Evolutionary conservation across 805 yeast genomes (phyloP).

Genomic region (Metschnikowia lachancei): DNA sequence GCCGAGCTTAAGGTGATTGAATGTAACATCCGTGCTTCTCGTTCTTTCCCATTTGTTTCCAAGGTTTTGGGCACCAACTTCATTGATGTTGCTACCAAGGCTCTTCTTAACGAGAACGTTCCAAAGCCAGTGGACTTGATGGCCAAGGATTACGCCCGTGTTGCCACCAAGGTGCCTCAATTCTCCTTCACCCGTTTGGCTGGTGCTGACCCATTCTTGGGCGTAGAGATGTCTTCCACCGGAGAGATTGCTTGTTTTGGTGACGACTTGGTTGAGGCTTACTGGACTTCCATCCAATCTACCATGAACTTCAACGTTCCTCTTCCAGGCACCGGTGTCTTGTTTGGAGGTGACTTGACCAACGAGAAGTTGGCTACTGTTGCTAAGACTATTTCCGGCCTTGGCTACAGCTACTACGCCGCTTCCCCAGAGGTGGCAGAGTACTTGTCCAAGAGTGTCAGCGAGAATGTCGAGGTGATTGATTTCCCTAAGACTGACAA

Average conservation of each 20-base stretch:
- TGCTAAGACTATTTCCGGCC: slow-evolving; percentile 61
- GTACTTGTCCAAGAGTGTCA: slow-evolving; percentile 56
- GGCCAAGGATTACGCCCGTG: slow-evolving; percentile 71
- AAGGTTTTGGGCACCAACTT: slow-evolving; percentile 94
- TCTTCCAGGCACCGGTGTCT: slow-evolving; percentile 80
- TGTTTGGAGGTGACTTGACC: slow-evolving; percentile 91
- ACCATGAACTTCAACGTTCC: slow-evolving; percentile 97
- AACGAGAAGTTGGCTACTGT: slow-evolving; percentile 70
- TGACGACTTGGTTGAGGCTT: slow-evolving; percentile 77
- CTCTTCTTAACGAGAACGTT: slow-evolving; percentile 69
- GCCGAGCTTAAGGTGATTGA: slow-evolving; percentile 86
- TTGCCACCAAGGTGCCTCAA: slow-evolving; percentile 97
- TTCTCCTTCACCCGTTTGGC: slow-evolving; percentile 97
- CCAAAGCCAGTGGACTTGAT: slow-evolving; percentile 83
- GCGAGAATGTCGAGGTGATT: slow-evolving; percentile 57
- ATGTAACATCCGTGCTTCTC: slow-evolving; percentile 97
- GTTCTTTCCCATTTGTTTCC: slow-evolving; percentile 98
- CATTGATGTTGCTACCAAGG: slow-evolving; percentile 90
- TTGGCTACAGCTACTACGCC: slow-evolving; percentile 80
- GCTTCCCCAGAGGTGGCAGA: slow-evolving; percentile 70
- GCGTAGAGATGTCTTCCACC: slow-evolving; percentile 99
- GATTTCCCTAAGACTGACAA: slow-evolving; percentile 93
- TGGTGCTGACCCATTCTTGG: slow-evolving; percentile 98
- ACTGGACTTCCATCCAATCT: slow-evolving; percentile 96
- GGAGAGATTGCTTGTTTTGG: slow-evolving; percentile 99